A percentile compares a stretch with the other conserved stretches of the same genome.
phyloP scores from a whole-genome alignment of 495 filamentous ascomycete species.

The Cladorrhinum samala region DNA sequence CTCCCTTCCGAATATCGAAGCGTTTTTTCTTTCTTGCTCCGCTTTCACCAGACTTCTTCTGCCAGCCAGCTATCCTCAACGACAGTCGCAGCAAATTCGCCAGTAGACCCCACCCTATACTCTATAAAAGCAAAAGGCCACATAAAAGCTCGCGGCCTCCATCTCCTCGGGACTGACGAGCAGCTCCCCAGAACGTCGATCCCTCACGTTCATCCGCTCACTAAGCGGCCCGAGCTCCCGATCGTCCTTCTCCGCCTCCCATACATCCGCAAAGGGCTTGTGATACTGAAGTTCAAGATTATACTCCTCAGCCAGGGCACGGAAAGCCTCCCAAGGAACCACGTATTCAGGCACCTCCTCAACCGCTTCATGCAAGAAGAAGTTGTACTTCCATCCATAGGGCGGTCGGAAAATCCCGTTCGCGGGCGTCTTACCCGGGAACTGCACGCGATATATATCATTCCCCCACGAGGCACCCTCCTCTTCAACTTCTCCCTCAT shows the following conservation, averaged over 20 bases:
- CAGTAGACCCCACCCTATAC: constrained; percentile 41
- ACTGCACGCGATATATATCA: constrained; percentile 79
- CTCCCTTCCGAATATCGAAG: too few relatives aligned
- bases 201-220: constrained; percentile 89
- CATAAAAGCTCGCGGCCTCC: constrained; percentile 85
- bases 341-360: constrained; percentile 97
- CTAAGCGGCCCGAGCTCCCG: constrained; percentile 70
- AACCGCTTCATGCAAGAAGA: constrained; percentile 91
- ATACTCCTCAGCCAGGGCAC: constrained; percentile 89
- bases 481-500: constrained; percentile 45
- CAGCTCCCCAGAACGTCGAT: constrained; percentile 58
- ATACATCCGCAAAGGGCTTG: constrained; percentile 81
- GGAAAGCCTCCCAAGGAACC: constrained; percentile 96
- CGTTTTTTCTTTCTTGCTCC: too few relatives aligned
- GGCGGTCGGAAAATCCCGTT: constrained; percentile 86
- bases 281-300: constrained; percentile 92
- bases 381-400: constrained; percentile 96
- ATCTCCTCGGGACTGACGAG: constrained; percentile 74
- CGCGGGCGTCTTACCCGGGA: constrained; percentile 70
- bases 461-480: constrained; percentile 81
- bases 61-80: neutral
- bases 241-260: constrained; percentile 83
- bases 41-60: neutral
- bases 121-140: constrained; percentile 92
- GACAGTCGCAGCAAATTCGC: neutral